Evolutionary conservation across 2,329 filamentous ascomycete genomes (phyloP), one percentile per base, ranked within the genome.

Genomic region (Colletotrichum nymphaeae): DNA sequence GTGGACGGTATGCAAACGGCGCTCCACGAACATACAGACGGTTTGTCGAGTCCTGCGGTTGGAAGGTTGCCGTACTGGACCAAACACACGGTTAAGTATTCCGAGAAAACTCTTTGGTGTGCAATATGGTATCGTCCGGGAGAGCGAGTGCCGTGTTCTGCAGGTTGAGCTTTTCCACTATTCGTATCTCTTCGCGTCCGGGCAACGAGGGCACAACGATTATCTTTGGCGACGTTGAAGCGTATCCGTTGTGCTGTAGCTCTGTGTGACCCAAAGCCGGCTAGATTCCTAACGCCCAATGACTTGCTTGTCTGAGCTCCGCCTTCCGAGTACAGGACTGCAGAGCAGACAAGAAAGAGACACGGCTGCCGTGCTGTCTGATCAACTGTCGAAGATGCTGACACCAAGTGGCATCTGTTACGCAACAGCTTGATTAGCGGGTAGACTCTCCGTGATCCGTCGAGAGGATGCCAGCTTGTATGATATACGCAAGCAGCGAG

Each of bases 11-110:
- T 82, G 80, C 77, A 81, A 79, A 76, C 79, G 80, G 76, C 80
- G 80, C 77, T 82, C 81, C 77, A 83, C 81, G 78, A 83, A 84
- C 83, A 83, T 85, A 81, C 82, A 82, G 79, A 78, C 77, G 76
- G 76, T 73, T 78, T 73, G 59, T 28, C 63, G 57, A 63, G 72
- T 28, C 19, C 37, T 70, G n/a, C 55, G 63, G n/a, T 37, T 26
- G 60, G 28, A 22, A 56, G 37, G 24, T 55, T 57, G 66, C 68
- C 37, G 28, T 30, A 63, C 49, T 69, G 58, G 49, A 37, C 32
- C 42, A 37, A 37, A 32, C 63, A 30, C 32, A 42, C 58, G 60
- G 55, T 53, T n/a, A 30, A 32, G 30, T 24, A n/a, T n/a, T 16
- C 35, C 22, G 26, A 37, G 26, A 28, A 52, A 28, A 56, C 67